Conservation (phyloP, 2,329 filamentous ascomycete species). For the Cadophora luteo-olivacea region DNA sequence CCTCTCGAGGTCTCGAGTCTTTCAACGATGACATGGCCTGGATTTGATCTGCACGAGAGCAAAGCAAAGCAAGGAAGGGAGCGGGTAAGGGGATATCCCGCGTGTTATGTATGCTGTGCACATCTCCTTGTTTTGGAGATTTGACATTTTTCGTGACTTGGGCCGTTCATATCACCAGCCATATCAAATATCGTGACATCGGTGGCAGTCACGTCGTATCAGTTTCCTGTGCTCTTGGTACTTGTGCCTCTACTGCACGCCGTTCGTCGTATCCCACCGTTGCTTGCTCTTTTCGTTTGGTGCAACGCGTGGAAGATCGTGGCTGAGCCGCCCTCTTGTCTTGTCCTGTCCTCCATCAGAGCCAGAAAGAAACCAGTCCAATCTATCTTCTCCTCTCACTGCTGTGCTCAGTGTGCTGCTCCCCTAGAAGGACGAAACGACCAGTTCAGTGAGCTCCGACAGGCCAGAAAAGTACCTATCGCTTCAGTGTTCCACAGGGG, state of each 20-base stretch:
- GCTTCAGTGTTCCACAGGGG: background rate
- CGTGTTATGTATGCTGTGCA: conserved; percentile 1
- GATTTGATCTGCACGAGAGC: background rate
- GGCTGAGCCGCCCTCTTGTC: conserved; percentile 12
- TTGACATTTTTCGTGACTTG: conserved; percentile 8
- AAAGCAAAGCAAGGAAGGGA: background rate
- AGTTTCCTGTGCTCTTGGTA: background rate
- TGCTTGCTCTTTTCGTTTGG: background rate
- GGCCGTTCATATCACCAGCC: background rate
- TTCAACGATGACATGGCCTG: conserved; percentile 4
- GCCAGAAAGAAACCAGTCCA: background rate
- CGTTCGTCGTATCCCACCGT: conserved; percentile 5
- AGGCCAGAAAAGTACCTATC: background rate
- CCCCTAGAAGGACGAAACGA: background rate
- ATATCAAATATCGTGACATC: conserved; percentile 1
- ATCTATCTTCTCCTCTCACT: background rate
- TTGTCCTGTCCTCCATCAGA: background rate
- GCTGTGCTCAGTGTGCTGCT: no score
- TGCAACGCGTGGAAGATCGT: conserved; percentile 15
- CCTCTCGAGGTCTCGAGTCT: background rate
- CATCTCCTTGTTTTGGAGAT: conserved; percentile 7
- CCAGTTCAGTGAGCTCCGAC: conserved; percentile 3
- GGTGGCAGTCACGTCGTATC: background rate
- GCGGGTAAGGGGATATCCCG: conserved; percentile 1
- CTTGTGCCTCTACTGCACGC: background rate